These are phyloP conservation scores for Pichia sp. DNA, from an alignment of 1,139 yeast genomes.

Conservation along the genomic window DNA sequence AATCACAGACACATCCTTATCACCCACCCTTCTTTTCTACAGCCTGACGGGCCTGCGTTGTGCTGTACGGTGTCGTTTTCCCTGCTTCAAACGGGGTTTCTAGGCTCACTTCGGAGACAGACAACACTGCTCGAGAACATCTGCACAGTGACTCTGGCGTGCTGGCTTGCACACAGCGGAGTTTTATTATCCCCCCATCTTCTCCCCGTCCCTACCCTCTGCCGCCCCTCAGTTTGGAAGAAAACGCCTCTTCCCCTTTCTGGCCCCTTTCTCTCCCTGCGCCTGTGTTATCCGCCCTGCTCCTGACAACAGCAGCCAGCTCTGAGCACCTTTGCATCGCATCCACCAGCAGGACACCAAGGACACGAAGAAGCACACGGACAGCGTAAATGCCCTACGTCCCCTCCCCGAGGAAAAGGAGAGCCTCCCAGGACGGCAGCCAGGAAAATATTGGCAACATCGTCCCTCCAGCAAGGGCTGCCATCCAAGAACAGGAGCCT, in stretches of 20 bases:
- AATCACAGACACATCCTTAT: not conserved
- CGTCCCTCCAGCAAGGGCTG: not conserved
- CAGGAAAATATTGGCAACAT: not conserved
- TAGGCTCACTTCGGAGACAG: too few relatives aligned
- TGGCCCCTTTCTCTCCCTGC: not conserved
- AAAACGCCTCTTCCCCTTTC: not conserved
- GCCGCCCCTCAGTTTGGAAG: too few relatives aligned
- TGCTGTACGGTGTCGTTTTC: too few relatives aligned
- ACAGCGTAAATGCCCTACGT: constrained; percentile 17
- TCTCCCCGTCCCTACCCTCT: too few relatives aligned
- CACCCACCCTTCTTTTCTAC: not conserved
- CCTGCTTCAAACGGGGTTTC: too few relatives aligned
- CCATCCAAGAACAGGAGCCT: not conserved
- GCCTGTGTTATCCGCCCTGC: not conserved
- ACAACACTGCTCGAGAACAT: too few relatives aligned
- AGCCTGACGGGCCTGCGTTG: too few relatives aligned
- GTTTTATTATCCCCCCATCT: too few relatives aligned
- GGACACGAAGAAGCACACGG: not conserved
- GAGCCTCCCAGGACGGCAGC: not conserved
- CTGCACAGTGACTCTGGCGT: too few relatives aligned
- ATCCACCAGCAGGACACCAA: not conserved
- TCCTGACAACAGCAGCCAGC: not conserved
- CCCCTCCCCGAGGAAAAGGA: constrained; percentile 14
- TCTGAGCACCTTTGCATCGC: not conserved
- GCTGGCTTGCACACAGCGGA: too few relatives aligned